Evolutionary conservation across 371 early-diverging fungal genomes (phyloP), one percentile per base, ranked within the genome.

Genomic region (Capniomyces stellatus): DNA sequence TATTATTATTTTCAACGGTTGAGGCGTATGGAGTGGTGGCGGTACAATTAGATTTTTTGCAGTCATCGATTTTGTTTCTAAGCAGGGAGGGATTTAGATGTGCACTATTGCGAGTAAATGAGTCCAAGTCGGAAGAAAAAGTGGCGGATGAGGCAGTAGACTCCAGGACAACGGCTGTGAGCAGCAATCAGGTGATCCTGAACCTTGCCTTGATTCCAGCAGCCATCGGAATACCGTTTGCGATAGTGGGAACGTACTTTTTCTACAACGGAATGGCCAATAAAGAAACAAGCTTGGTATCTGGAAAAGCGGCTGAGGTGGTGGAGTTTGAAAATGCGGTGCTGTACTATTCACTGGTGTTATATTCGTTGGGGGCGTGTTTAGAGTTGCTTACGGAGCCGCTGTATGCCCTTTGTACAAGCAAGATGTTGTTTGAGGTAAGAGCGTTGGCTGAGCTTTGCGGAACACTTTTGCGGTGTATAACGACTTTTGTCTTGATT

Each of bases 61-160:
- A 86, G 13, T 78, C 81, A 18, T 83, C 93, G 0, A 81, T 93
- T 41, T 69, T 94, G 43, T 93, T 94, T 64, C 74, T 96, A 23
- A 88, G 91, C 0, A 73, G 96, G 12, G 96, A 96, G 64, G 82
- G 82, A 22, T 76, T 92, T 46, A 77, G 96, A 23, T 82, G 82
- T 67, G 92, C 89, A 0, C 62, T 88, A 24, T 61, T 91, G 68
- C 78, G 73, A 10, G 60, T 75, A 21, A 56, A 67, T 25, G 59
- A 54, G n/a, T 52, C n/a, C n/a, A n/a, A n/a, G n/a, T n/a, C n/a
- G n/a, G n/a, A n/a, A n/a, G n/a, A n/a, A n/a, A n/a, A n/a, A n/a
- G n/a, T n/a, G 58, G 39, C 50, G 52, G 8, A 48, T n/a, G 8
- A 2, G 27, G 12, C 22, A 13, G 10, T n/a, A 19, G 27, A 21